phyloP scores from a whole-genome alignment of 108 stramenopile genomes.

The Cyclotella atomus region DNA sequence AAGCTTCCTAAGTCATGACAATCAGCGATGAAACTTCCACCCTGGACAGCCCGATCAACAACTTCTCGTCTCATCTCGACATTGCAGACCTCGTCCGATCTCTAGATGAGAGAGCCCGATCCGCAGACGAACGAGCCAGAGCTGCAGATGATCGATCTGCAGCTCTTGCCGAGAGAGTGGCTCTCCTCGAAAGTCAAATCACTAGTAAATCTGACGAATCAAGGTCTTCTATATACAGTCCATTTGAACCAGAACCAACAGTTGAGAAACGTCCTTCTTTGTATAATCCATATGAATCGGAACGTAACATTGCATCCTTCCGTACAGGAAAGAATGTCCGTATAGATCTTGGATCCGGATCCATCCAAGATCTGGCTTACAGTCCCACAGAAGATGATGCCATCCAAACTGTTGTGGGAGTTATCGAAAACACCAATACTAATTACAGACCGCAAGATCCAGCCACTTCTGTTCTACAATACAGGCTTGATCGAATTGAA shows the following conservation, averaged over 20 bases:
- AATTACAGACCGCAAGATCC: background rate
- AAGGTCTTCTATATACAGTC: background rate
- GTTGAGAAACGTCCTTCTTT: background rate
- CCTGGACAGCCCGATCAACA: background rate
- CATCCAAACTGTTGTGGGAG: background rate
- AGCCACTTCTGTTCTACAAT: background rate
- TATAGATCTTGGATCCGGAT: background rate
- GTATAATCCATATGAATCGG: background rate
- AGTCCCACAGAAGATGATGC: background rate
- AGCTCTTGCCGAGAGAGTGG: slow-evolving; percentile 9
- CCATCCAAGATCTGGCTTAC: slow-evolving; percentile 3
- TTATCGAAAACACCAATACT: background rate
- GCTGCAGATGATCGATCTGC: slow-evolving; percentile 9
- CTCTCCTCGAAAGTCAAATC: slow-evolving; percentile 7
- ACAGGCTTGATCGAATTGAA: slow-evolving; percentile 22
- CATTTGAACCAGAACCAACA: background rate
- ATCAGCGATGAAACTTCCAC: slow-evolving; percentile 1
- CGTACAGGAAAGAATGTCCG: background rate
- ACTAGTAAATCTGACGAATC: background rate
- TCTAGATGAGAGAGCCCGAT: background rate
- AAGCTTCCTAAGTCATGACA: too few relatives aligned
- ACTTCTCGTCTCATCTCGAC: slow-evolving; percentile 10
- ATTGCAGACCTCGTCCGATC: slow-evolving; percentile 4
- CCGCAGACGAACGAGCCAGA: slow-evolving; percentile 12
- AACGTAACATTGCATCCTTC: background rate